Percentiles rank a stretch among this genome's conserved stretches.
phyloP scores from a whole-genome alignment of 257 asterid species.

The Cordia subcordata region DNA sequence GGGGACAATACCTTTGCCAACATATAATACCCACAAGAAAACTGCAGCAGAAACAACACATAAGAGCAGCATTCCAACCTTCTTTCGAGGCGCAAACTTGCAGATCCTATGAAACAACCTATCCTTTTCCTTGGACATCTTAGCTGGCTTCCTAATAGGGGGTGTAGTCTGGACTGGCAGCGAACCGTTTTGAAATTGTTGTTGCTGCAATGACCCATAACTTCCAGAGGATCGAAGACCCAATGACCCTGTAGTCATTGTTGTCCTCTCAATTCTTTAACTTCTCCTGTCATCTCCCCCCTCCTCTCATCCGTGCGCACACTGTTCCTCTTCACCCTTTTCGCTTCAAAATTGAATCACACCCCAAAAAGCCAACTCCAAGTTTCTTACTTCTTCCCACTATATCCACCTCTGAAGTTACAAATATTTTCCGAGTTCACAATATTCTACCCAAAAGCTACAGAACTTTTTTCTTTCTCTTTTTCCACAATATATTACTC shows the following conservation, averaged over 20 bases:
- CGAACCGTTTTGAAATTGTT: conserved; percentile 53
- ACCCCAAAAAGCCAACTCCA: too few relatives aligned
- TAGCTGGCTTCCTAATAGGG: conserved; percentile 50
- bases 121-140: conserved; percentile 88
- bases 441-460: conserved; percentile 6
- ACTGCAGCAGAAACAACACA: conserved; percentile 66
- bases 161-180: conserved; percentile 58
- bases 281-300: conserved; percentile 41
- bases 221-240: conserved; percentile 92
- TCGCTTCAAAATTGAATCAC: too few relatives aligned
- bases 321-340: too few relatives aligned
- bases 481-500: neutral
- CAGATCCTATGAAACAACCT: conserved; percentile 65
- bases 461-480: neutral
- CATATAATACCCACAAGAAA: conserved; percentile 64
- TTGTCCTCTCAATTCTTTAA: conserved; percentile 43
- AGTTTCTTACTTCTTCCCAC: too few relatives aligned
- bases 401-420: conserved; percentile 10
- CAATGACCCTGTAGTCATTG: conserved; percentile 91
- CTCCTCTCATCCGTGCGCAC: too few relatives aligned
- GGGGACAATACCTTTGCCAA: conserved; percentile 59
- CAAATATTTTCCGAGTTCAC: neutral
- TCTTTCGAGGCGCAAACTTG: conserved; percentile 77
- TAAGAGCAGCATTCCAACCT: conserved; percentile 85
- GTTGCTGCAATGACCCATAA: conserved; percentile 82